Base-by-base conservation (phyloP, 257 asterid species). In the Fraxinus excelsior region DNA sequence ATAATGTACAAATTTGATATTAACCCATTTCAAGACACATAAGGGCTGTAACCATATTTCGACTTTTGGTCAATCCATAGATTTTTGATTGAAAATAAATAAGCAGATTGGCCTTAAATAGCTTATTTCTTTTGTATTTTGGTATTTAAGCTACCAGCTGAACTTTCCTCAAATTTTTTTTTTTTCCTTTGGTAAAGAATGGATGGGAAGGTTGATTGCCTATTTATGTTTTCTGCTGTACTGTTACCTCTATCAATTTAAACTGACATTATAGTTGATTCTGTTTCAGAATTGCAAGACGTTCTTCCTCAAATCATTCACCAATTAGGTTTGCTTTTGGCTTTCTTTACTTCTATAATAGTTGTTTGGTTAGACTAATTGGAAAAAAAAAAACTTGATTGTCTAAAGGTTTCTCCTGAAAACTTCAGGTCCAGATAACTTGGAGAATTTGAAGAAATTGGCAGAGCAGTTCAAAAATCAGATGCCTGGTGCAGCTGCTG, bases 391-490 rank as follows among this genome's bases (percentile, higher is more conserved):
- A 49, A 67, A 42, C 8, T n/a, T 38, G 46, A 76, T 67, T 0
- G 62, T 58, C 67, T 37, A 35, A 4, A 19, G 3, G 16, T 12
- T 60, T 26, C 4, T 5, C 19, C 0, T 60, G 1, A 70, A 31
- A 28, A 68, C 77, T 37, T 72, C 90, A 90, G 96, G 96, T 26
- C 93, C 93, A 0, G 96, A 88, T 80, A 88, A 90, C 82, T 78
- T 88, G 85, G 93, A 88, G 83, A 86, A 89, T 77, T 80, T 90
- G 90, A 90, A 90, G 84, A 90, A 90, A 77, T 72, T 90, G 74
- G 93, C 96, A 0, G 96, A 90, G 76, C 92, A 90, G 79, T 90
- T 86, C 86, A 90, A 90, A 86, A 88, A 90, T 78, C 93, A 88
- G 80, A 86, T 78, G 49, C 90, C 96, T 29, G 84, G 78, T 32